Evolutionary conservation across 2,329 filamentous ascomycete species (phyloP).

Genomic region (Alternaria sp.): DNA sequence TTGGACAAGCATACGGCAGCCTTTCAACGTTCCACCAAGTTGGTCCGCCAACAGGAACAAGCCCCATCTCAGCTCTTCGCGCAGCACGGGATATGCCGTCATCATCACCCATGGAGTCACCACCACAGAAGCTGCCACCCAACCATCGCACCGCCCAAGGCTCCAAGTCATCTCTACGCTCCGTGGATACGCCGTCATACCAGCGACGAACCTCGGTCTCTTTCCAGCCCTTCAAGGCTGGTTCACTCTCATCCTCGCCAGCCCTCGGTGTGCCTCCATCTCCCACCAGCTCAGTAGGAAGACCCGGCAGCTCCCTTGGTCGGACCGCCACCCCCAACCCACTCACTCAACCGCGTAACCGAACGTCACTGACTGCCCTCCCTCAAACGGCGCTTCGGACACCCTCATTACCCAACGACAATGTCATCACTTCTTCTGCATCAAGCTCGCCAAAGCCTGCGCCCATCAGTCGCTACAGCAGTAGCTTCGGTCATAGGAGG

Average conservation of each 20-base stretch:
- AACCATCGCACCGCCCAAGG: conserved; percentile 54
- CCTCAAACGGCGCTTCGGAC: conserved; percentile 76
- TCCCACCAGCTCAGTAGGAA: conserved; percentile 57
- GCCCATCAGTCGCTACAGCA: conserved; percentile 84
- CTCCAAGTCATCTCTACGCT: conserved; percentile 58
- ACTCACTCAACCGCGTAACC: conserved; percentile 65
- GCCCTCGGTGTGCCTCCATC: conserved; percentile 61
- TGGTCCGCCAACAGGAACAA: conserved; percentile 77
- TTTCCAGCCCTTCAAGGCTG: conserved; percentile 95
- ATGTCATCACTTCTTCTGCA: conserved; percentile 67
- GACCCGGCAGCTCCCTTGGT: conserved; percentile 36
- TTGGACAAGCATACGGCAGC: conserved; percentile 85
- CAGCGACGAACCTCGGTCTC: conserved; percentile 81
- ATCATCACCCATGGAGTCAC: conserved; percentile 57
- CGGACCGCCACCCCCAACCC: conserved; percentile 31
- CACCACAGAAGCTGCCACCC: conserved; percentile 58
- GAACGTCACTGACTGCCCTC: conserved; percentile 74
- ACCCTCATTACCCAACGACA: conserved; percentile 67
- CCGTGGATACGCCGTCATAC: conserved; percentile 58
- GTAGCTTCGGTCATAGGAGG: conserved; percentile 88
- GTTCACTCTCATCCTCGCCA: conserved; percentile 90
- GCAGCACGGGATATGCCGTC: conserved; percentile 66
- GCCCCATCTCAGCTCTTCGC: conserved; percentile 82
- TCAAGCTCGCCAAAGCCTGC: conserved; percentile 80
- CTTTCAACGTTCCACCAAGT: conserved; percentile 85